A percentile compares a stretch with the other conserved stretches of the same genome.
These are phyloP conservation scores for Hypoxylon sp. DNA, from an alignment of 2,329 filamentous ascomycete genomes.

Conservation along the genomic window DNA sequence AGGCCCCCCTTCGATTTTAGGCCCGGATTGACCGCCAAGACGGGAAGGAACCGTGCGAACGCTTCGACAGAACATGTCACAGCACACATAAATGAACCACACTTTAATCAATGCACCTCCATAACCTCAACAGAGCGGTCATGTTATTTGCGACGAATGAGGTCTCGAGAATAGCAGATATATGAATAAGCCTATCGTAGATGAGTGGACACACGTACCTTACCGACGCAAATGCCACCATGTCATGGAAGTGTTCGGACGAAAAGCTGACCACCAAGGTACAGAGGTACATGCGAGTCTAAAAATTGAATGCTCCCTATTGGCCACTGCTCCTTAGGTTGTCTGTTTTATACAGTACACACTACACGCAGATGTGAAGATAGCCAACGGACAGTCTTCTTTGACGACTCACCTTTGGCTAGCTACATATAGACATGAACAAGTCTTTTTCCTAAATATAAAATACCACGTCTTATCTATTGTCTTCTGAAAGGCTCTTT, in stretches of 20 bases:
- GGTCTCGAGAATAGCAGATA: too few relatives aligned
- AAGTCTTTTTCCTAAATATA: neutral
- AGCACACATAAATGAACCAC: too few relatives aligned
- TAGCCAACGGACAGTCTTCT: neutral
- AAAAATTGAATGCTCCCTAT: conserved; percentile 21
- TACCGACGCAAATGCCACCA: neutral
- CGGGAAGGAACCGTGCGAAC: conserved; percentile 13
- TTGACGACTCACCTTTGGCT: neutral
- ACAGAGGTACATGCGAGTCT: neutral
- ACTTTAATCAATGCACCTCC: neutral
- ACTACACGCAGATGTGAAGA: too few relatives aligned
- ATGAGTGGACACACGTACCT: too few relatives aligned
- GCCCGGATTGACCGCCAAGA: conserved; percentile 21
- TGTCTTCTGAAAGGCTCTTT: neutral
- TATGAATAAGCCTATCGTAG: too few relatives aligned
- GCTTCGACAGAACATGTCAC: neutral
- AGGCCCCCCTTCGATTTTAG: too few relatives aligned
- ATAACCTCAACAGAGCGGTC: neutral
- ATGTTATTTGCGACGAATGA: too few relatives aligned
- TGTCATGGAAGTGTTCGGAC: conserved; percentile 18
- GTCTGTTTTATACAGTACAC: neutral
- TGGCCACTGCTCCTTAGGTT: conserved; percentile 2
- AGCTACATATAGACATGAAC: too few relatives aligned
- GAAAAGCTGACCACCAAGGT: conserved; percentile 8
- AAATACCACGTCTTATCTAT: neutral